phyloP scores from a whole-genome alignment of 345 rosid genomes.

The Eucalyptus melliodora region DNA sequence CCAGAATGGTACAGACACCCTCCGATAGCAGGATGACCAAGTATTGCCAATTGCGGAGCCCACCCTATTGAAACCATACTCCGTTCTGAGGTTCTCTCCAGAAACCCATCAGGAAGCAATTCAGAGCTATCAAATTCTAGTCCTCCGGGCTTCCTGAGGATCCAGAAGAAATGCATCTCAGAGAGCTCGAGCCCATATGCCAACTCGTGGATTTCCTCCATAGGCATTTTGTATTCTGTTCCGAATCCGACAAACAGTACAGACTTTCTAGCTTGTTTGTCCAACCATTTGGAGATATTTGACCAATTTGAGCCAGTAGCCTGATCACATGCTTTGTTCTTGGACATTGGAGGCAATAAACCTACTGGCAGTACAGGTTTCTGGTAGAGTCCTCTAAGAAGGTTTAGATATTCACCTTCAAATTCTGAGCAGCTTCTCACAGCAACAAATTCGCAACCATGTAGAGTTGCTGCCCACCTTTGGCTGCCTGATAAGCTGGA shows the following conservation, averaged over 20 bases:
- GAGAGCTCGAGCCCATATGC: slow-evolving; percentile 14
- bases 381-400: background rate
- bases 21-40: slow-evolving; percentile 4
- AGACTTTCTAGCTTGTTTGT: slow-evolving; percentile 4
- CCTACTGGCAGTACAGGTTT: slow-evolving; percentile 4
- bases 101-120: background rate
- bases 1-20: slow-evolving; percentile 9
- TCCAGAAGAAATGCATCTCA: slow-evolving; percentile 7
- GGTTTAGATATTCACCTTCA: background rate
- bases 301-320: background rate
- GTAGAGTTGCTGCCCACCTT: background rate
- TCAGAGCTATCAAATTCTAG: background rate
- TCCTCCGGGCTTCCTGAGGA: slow-evolving; percentile 1
- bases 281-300: slow-evolving; percentile 4
- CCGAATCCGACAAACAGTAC: slow-evolving; percentile 24
- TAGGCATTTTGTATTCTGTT: slow-evolving; percentile 15
- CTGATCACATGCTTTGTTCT: background rate
- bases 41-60: slow-evolving; percentile 1
- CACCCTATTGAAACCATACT: background rate
- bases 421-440: slow-evolving; percentile 11
- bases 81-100: background rate
- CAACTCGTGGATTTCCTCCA: slow-evolving; percentile 9
- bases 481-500: slow-evolving; percentile 3
- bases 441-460: slow-evolving; percentile 3
- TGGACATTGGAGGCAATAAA: background rate